phyloP scores from a whole-genome alignment of 2,329 filamentous ascomycete species.

The Neofusicoccum cordaticola region DNA sequence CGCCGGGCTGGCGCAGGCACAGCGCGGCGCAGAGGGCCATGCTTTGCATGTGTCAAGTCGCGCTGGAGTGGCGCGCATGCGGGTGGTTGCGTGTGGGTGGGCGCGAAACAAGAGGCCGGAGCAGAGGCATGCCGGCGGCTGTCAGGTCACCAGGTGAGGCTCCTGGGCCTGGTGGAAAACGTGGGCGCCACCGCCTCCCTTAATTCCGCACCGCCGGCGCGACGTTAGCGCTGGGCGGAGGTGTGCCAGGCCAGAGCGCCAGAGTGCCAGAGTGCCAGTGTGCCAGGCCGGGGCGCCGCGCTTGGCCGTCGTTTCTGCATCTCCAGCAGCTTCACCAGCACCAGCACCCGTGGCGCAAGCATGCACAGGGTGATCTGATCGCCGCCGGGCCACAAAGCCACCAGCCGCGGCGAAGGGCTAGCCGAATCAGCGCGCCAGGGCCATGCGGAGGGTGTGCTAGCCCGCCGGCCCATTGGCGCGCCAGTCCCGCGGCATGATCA shows the following conservation, averaged over 20 bases:
- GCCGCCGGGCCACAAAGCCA: background rate
- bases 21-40: background rate
- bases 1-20: slow-evolving; percentile 3
- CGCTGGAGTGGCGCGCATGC: background rate
- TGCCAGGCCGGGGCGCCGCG: background rate
- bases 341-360: background rate
- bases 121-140: background rate
- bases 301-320: background rate
- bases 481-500: no score
- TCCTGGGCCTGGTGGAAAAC: background rate
- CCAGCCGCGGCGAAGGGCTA: background rate
- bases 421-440: background rate
- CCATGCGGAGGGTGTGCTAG: background rate
- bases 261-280: background rate
- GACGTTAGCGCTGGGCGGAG: background rate
- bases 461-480: background rate
- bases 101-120: background rate
- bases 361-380: slow-evolving; percentile 7
- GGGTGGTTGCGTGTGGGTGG: background rate
- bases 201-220: background rate
- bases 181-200: slow-evolving; percentile 8
- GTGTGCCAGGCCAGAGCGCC: background rate
- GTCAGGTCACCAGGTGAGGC: background rate
- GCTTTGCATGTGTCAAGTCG: slow-evolving; percentile 8
- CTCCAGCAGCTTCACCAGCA: background rate